A percentile compares a stretch with the other conserved stretches of the same genome.
Conservation (phyloP, 2,329 filamentous ascomycete species). For the Aspergillus novofumigatus region DNA sequence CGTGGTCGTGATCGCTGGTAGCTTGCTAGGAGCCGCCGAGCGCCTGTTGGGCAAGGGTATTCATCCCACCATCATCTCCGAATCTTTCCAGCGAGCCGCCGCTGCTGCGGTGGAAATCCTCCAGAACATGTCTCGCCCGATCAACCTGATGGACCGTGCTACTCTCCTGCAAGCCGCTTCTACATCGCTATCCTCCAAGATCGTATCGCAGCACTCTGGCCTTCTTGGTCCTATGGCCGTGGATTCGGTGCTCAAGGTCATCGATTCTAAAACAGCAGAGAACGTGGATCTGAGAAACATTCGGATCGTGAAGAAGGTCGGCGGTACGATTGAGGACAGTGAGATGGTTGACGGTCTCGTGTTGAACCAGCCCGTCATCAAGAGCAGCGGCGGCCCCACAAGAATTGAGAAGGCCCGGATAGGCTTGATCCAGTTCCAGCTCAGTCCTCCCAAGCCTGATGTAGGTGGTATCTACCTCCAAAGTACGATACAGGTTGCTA, state of each 20-base stretch:
- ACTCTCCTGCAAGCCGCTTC: conserved; percentile 94
- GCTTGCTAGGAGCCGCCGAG: conserved; percentile 89
- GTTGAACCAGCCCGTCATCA: conserved; percentile 86
- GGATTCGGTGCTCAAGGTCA: conserved; percentile 90
- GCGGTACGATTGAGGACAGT: conserved; percentile 96
- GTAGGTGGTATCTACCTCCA: conserved; percentile 46
- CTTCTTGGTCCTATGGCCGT: conserved; percentile 96
- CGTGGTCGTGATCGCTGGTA: conserved; percentile 95
- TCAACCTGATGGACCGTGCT: conserved; percentile 79
- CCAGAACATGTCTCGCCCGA: conserved; percentile 92
- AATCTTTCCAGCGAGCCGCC: conserved; percentile 93
- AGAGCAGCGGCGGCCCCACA: conserved; percentile 83
- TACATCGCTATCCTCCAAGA: conserved; percentile 96
- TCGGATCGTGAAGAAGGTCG: conserved; percentile 93
- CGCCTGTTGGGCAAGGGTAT: conserved; percentile 85
- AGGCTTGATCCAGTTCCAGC: conserved; percentile 95
- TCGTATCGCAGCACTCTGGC: conserved; percentile 95
- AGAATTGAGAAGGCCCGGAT: conserved; percentile 98
- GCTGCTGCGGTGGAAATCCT: conserved; percentile 83
- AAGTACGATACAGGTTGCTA: conserved; percentile 6
- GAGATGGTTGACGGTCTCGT: conserved; percentile 95
- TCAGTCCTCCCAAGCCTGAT: conserved; percentile 96
- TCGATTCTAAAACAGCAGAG: conserved; percentile 90
- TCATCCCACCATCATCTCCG: conserved; percentile 95
- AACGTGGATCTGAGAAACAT: conserved; percentile 98